Base-by-base conservation (phyloP, 305 asterid species). In the Nicotiana rustica region DNA sequence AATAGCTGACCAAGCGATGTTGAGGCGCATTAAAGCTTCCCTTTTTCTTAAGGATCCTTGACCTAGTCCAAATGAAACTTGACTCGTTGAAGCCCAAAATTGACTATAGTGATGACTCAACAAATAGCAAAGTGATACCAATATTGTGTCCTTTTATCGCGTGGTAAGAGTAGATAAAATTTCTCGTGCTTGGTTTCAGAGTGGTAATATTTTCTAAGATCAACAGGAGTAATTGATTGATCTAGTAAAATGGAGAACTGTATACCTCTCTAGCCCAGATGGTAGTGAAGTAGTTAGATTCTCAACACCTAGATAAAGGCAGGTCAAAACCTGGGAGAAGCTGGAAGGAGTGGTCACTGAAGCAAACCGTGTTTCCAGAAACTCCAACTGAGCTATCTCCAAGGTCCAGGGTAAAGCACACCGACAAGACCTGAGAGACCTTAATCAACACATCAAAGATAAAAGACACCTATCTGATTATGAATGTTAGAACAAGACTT, bases 191-290 rank as follows among this genome's bases (percentile, higher is more conserved):
- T 75, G 64, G 44, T 49, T 49, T 75, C 25, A 47, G 64, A 73
- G 25, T 70, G 78, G 5, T 29, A 10, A 70, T 19, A 44, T 70
- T 69, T 68, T 69, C 77, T 18, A 38, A 69, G 77, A 38, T 18
- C 31, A 69, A n/a, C 77, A 0, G 9, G 77, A 69, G 33, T 69
- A 29, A n/a, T 69, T 1, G 77, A 52, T 38, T 19, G 35, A 44
- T 70, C n/a, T 44, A 44, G 60, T 70, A 70, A 70, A 69, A 19
- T 41, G 62, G 79, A 49, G 79, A 73, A 49, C 10, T 49, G 14
- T 5, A 10, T 13, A 14, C 25, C 62, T 49, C 64, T 73, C 14
- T 49, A 13, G 64, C 18, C 15, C 59, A 33, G 25, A 49, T 73
- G 19, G 64, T 21, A 7, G 79, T 73, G 29, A 25, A 13, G 41